A percentile compares a stretch with the other conserved stretches of the same genome.
Conservation (phyloP, 2,329 filamentous ascomycete species). For the Fusarium pseudograminearum region DNA sequence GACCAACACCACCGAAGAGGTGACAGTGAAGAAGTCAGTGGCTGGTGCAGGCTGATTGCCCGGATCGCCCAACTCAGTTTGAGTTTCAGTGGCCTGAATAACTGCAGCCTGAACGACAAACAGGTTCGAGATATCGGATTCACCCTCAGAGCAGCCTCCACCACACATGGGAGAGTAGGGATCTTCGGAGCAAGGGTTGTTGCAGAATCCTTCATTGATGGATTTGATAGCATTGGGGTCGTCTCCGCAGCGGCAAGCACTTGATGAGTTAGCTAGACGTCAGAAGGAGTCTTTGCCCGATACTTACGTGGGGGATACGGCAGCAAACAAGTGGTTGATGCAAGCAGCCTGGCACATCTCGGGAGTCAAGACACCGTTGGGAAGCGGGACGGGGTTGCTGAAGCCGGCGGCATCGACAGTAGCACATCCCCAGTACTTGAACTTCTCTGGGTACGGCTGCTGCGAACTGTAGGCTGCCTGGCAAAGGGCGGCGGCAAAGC, state of each 20-base stretch:
- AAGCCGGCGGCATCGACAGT: conserved; percentile 37
- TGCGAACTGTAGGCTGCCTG: conserved; percentile 33
- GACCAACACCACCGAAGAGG: conserved; percentile 7
- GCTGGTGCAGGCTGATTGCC: conserved; percentile 7
- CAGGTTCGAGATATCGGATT: conserved; percentile 50
- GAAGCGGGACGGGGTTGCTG: conserved; percentile 21
- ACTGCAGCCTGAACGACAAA: conserved; percentile 45
- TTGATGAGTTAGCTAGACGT: conserved; percentile 31
- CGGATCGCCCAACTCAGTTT: conserved; percentile 16
- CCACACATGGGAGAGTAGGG: conserved; percentile 51
- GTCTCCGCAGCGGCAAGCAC: conserved; percentile 54
- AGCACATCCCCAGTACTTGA: conserved; percentile 46
- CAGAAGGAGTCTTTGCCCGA: neutral
- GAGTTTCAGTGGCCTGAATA: conserved; percentile 14
- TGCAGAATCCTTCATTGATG: conserved; percentile 49
- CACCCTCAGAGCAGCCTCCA: conserved; percentile 47
- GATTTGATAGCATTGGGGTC: conserved; percentile 47
- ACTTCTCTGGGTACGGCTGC: conserved; percentile 9
- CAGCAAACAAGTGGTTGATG: conserved; percentile 38
- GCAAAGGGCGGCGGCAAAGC: conserved; percentile 24
- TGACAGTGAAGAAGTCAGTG: neutral
- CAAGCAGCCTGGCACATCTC: conserved; percentile 38
- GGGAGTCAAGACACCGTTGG: conserved; percentile 36
- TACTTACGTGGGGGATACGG: conserved; percentile 50
- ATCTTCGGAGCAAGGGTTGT: conserved; percentile 49